Evolutionary conservation across 805 yeast species (phyloP).

Genomic region (Vanderwaltozyma polyspora): DNA sequence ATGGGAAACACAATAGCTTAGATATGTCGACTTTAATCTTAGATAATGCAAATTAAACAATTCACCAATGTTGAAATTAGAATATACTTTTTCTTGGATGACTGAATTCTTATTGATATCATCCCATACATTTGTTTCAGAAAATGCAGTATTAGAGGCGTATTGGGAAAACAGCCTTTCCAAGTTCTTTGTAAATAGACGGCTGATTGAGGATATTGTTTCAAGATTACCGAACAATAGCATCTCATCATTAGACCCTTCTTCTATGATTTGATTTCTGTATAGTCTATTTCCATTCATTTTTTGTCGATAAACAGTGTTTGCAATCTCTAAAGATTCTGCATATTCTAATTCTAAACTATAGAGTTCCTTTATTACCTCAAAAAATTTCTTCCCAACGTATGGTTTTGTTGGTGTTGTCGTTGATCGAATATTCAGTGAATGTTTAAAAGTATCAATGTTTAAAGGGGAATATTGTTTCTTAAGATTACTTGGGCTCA

Average conservation of each 20-base stretch:
- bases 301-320: slow-evolving; percentile 26
- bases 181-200: slow-evolving; percentile 19
- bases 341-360: slow-evolving; percentile 28
- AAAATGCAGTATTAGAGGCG: background rate
- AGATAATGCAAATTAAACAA: slow-evolving; percentile 23
- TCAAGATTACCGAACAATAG: slow-evolving; percentile 35
- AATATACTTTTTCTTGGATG: background rate
- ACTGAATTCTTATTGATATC: background rate
- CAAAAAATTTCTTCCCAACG: slow-evolving; percentile 8
- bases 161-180: background rate
- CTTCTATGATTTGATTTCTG: slow-evolving; percentile 22
- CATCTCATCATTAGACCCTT: slow-evolving; percentile 25
- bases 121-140: background rate
- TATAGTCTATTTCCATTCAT: slow-evolving; percentile 23
- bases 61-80: slow-evolving; percentile 20
- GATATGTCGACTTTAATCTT: slow-evolving; percentile 27
- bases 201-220: slow-evolving; percentile 30
- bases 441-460: slow-evolving; percentile 11
- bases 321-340: slow-evolving; percentile 21
- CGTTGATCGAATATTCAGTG: slow-evolving; percentile 5
- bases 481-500: slow-evolving; percentile 9
- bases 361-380: slow-evolving; percentile 20
- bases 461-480: slow-evolving; percentile 30
- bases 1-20: slow-evolving; percentile 25
- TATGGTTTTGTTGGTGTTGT: slow-evolving; percentile 1